These are phyloP conservation scores for Trichoderma polysporum DNA, from an alignment of 2,329 filamentous ascomycete genomes.

Conservation along the genomic window DNA sequence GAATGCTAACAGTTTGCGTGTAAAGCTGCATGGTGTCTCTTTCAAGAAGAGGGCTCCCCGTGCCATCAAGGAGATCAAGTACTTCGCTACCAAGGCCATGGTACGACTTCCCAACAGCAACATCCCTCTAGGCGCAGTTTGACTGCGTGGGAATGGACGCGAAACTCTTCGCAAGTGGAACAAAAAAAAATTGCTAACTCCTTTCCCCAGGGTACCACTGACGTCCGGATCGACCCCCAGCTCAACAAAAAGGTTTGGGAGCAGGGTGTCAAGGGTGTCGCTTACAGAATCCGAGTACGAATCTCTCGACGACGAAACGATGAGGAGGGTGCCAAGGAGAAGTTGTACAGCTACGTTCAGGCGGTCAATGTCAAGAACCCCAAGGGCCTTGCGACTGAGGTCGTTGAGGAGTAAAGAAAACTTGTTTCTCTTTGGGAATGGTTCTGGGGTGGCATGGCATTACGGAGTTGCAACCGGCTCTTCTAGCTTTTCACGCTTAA, in stretches of 20 bases:
- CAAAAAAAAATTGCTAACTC: conserved; percentile 25
- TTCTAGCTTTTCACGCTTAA: conserved; percentile 46
- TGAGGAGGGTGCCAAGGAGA: conserved; percentile 99
- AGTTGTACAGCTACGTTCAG: conserved; percentile 99
- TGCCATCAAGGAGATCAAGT: conserved; percentile 99
- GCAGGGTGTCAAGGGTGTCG: conserved; percentile 96
- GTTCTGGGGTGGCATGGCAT: conserved; percentile 47
- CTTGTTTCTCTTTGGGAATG: conserved; percentile 41
- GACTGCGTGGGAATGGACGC: neutral
- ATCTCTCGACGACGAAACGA: conserved; percentile 99
- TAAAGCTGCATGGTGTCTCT: conserved; percentile 87
- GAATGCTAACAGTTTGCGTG: conserved; percentile 14
- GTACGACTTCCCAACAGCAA: conserved; percentile 56
- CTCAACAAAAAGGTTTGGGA: conserved; percentile 99
- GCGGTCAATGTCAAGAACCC: conserved; percentile 99
- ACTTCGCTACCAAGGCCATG: conserved; percentile 91
- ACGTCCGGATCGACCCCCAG: conserved; percentile 97
- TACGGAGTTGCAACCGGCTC: conserved; percentile 47
- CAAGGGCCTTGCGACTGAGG: conserved; percentile 92
- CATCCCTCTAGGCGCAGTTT: conserved; percentile 10
- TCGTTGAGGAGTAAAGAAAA: conserved; percentile 70
- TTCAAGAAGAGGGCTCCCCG: conserved; percentile 99
- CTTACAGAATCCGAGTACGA: conserved; percentile 94
- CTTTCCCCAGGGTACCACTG: conserved; percentile 74
- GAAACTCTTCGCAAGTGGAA: neutral